Base-by-base conservation (phyloP, 2,329 filamentous ascomycete species). In the Penicillium sp. region DNA sequence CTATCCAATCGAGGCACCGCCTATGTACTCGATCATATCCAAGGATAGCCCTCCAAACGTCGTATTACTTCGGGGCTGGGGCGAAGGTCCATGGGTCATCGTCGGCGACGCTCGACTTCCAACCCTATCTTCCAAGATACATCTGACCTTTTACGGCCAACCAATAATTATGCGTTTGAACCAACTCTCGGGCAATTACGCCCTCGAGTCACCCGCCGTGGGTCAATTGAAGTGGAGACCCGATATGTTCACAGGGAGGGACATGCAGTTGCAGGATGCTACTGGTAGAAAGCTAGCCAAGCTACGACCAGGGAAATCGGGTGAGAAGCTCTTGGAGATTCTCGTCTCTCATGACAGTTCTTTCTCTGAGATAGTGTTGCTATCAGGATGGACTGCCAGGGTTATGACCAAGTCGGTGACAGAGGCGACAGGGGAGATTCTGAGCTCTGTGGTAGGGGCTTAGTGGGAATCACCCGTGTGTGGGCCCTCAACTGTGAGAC, bases 211-310 rank as follows among this genome's bases (percentile, higher is more conserved):
- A 15, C 41, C 49, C 8, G 15, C n/a, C 15, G n/a, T 12, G 25
- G 40, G 49, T 2, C 34, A 35, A n/a, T 29, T 51, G 25, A 51
- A 51, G 15, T 51, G 49, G 49, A 51, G 39, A 15, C n/a, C 23
- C 3, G 25, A 45, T 23, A 12, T 27, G 31, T 31, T 45, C n/a
- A 37, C 32, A 6, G 18, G 21, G 13, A 45, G 15, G 27, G 45
- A 31, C 3, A 16, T 51, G 34, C 40, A 51, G 12, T 38, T 51
- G n/a, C 40, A 34, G 4, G 40, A 51, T 38, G 40, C 8, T 27
- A 31, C n/a, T 38, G 49, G 49, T 29, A 23, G 7, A 31, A 51
- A 31, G 25, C 6, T 51, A n/a, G 49, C 40, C 10, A 45, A 29
- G 6, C 7, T 45, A 10, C 23, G 42, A 23, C 23, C 32, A 13